Evolutionary conservation across 192 early-diverging fungal genomes (phyloP), one percentile per base, ranked within the genome.

Genomic region (Kickxella alabastrina): DNA sequence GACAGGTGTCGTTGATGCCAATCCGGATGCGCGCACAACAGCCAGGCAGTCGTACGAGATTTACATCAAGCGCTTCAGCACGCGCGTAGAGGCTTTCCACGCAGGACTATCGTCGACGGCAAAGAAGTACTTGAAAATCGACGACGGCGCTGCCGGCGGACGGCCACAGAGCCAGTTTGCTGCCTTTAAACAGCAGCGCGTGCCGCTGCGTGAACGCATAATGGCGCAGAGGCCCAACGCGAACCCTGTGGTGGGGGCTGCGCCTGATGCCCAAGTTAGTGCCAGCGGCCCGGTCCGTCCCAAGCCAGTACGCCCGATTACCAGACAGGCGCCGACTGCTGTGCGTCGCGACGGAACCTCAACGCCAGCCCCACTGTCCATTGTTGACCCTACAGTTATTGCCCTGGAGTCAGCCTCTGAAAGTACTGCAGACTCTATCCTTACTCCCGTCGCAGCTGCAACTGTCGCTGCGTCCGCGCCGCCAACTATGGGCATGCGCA

Each of bases 101-200:
- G 59, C 46, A 4, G 61, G 60, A 0, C 38, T 68, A 35, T 75
- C 61, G 51, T 17, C 56, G 10, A 75, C 57, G 0, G 72, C 72
- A 15, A 75, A 39, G 26, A 75, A 75, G 60, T 75, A 75, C 34
- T 42, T 75, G 42, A 68, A 68, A 52, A 59, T 75, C 32, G 56
- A 39, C 12, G 59, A 61, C 7, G 38, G 48, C 6, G 31, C 6
- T 14, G 25, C 17, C 37, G 15, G 32, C 21, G 49, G 12, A 3
- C 40, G 31, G 4, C 41, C 56, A 19, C 36, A 40, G 53, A 59
- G 53, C 24, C 60, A 38, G 56, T 49, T 59, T 53, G 53, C 54
- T 12, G 49, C 59, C 4, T 62, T 54, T 37, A 48, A 29, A 48
- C 54, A 59, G 18, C 66, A 55, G 47, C 54, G 65, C 17, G 62